Conservation (phyloP, 169 alveolate species). For the Eimeria acervulina region DNA sequence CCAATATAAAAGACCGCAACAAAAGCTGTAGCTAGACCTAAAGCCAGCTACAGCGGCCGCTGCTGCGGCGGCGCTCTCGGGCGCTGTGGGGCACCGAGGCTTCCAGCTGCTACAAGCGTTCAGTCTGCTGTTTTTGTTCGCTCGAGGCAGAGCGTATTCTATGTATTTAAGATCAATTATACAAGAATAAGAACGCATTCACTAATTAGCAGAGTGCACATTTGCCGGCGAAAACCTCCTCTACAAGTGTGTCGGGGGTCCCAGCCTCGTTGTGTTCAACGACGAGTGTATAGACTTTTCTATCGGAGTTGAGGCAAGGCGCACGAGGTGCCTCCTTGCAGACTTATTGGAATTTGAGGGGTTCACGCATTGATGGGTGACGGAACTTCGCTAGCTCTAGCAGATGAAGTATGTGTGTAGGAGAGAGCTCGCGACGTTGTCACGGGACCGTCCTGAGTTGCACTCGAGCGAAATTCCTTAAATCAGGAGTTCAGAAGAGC, state of each 20-base stretch:
- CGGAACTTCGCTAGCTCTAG: too few species aligned
- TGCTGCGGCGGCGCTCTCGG: constrained; percentile 61
- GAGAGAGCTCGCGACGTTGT: too few species aligned
- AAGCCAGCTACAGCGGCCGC: constrained; percentile 53
- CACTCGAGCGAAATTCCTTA: not conserved
- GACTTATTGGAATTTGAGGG: too few species aligned
- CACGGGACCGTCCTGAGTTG: not conserved
- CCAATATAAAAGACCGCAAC: not conserved
- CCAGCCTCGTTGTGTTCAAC: not conserved
- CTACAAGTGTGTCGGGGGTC: constrained; percentile 4
- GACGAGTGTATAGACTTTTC: not conserved
- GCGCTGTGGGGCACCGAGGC: constrained; percentile 78
- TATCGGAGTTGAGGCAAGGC: not conserved
- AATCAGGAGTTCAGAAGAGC: not conserved
- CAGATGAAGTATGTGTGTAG: too few species aligned
- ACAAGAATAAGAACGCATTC: not conserved
- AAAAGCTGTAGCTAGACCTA: constrained; percentile 3
- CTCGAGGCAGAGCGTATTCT: not conserved
- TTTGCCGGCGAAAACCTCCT: not conserved
- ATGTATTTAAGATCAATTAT: not conserved
- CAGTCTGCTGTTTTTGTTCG: not conserved
- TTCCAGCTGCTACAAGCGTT: constrained; percentile 18
- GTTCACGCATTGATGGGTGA: too few species aligned
- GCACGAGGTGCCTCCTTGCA: too few species aligned
- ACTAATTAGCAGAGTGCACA: not conserved